Base-by-base conservation (phyloP, 495 filamentous ascomycete species). In the Penicillium paxilli region DNA sequence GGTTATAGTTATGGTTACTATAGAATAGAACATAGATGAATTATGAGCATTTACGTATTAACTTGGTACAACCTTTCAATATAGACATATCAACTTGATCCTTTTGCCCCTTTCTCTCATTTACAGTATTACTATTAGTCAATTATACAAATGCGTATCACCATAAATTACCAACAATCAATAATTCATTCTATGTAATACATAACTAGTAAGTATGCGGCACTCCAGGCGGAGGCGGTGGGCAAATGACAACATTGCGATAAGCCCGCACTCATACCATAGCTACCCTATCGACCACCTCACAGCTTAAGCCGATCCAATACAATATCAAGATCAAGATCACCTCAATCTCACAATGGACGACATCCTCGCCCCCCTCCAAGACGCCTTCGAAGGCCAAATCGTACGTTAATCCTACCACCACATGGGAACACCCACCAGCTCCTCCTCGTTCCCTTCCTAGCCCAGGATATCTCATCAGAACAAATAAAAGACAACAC, bases 331-430 rank as follows among this genome's bases (percentile, higher is more conserved):
- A 32, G 6, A 44, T 44, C 21, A 11, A 20, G 42, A 22, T 28
- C 30, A 32, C 3, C 28, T 32, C 28, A 9, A 9, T 4, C 21
- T 35, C 48, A 74, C 38, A 22, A 96, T 95, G 90, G 89, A 93
- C 52, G 79, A 87, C 54, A 50, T 96, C 6, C 73, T 96, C 12
- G 87, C 90, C 22, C 82, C 90, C 64, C 72, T 85, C 23, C 88
- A 89, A 62, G 83, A 92, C 64, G 70, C 82, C 17, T 79, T 88
- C n/a, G 91, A 96, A 68, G 91, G 90, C 22, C 88, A 91, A 67
- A 96, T 96, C 73, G 91, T 94, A 67, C 30, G 47, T 41, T 33
- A 14, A 2, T 10, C 25, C 46, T 28, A n/a, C n/a, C n/a, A n/a
- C n/a, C n/a, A n/a, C n/a, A n/a, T n/a, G n/a, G n/a, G n/a, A n/a